Evolutionary conservation across 148 eudicot species (phyloP), one percentile per base, ranked within the genome.

Genomic region (Silene conica): DNA sequence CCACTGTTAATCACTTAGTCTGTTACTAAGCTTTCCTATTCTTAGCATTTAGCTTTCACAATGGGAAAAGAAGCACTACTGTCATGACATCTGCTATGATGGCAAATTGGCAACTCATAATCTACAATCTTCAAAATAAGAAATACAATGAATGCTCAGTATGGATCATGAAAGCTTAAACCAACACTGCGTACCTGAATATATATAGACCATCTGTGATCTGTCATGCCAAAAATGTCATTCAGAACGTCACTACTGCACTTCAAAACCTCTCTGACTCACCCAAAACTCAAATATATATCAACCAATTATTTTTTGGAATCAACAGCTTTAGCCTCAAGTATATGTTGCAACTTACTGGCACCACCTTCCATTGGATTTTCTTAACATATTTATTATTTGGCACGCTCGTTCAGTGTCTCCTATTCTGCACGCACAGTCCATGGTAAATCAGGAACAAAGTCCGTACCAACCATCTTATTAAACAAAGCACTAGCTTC

Each of bases 381-480:
- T 74, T 56, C 80, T 67, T 83, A 86, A 83, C 83, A 74, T 77
- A 55, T 67, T 21, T 60, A 83, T 79, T 63, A 83, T 66, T 59
- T 45, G 62, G 62, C 77, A 75, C 6, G 90, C 90, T 64, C 76
- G 79, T 34, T 77, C 81, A 63, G 80, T 46, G 34, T 77, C 55
- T 65, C 90, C 88, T 15, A 72, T 21, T 56, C 81, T 75, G 75
- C 88, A 87, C 72, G 77, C 80, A n/a, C n/a, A n/a, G n/a, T 62
- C 88, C 88, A 80, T 69, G 82, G 21, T 62, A 85, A 28, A 85
- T 87, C 88, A 63, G 85, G 88, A 69, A 73, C 41, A 58, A 87
- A 69, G 34, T 85, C 86, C 16, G 72, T 25, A 71, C 63, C 73
- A 65, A 85, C 75, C 87, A 82, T 75, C 74, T 80, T 72, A 1